Evolutionary conservation across 495 filamentous ascomycete genomes (phyloP).

Genomic region (Penicillium canescens): DNA sequence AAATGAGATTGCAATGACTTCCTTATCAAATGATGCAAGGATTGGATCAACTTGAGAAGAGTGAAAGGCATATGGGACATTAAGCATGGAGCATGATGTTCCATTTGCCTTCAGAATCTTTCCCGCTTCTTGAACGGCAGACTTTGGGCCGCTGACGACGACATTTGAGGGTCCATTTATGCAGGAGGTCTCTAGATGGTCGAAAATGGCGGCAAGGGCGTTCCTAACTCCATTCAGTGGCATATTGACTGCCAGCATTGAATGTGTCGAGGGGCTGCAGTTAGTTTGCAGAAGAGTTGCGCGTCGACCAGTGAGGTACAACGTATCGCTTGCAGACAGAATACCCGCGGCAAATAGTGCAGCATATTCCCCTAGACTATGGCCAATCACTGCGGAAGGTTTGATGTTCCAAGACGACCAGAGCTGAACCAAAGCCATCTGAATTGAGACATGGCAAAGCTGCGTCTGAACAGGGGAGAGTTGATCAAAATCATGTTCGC

Average conservation of each 20-base stretch:
- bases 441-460: constrained; percentile 9
- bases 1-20: not conserved
- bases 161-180: constrained; percentile 63
- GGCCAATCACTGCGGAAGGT: constrained; percentile 25
- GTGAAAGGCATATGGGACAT: constrained; percentile 57
- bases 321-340: constrained; percentile 22
- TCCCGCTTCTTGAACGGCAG: constrained; percentile 27
- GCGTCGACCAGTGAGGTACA: constrained; percentile 23
- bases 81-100: constrained; percentile 33
- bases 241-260: constrained; percentile 59
- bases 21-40: constrained; percentile 20
- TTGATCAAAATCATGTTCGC: constrained; percentile 9
- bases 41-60: constrained; percentile 53
- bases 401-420: constrained; percentile 18
- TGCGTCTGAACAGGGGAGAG: constrained; percentile 26
- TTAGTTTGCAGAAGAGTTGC: constrained; percentile 15
- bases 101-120: constrained; percentile 11
- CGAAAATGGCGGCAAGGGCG: not conserved
- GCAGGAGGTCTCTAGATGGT: constrained; percentile 51
- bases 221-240: not conserved
- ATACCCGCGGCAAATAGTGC: constrained; percentile 29
- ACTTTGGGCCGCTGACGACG: constrained; percentile 55
- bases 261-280: constrained; percentile 14
- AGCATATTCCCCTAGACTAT: too few relatives aligned
- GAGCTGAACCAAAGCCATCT: constrained; percentile 25